Evolutionary conservation across 306 rosid genomes (phyloP).

Genomic region (Lathyrus sativus): DNA sequence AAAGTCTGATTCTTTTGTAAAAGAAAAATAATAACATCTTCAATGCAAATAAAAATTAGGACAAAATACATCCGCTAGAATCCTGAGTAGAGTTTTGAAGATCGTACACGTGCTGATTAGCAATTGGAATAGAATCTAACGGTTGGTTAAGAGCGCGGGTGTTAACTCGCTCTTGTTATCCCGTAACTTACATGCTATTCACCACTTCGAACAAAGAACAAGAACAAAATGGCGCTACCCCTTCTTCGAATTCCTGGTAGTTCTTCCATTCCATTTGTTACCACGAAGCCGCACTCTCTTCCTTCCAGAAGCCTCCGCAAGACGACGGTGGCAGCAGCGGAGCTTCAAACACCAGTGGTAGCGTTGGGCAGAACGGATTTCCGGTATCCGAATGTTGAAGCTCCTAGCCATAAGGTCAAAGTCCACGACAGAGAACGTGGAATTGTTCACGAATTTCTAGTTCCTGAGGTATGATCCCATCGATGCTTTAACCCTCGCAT

Average conservation of each 20-base stretch:
- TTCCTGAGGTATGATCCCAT: conserved; percentile 67
- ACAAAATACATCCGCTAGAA: not conserved
- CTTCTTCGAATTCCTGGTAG: conserved; percentile 51
- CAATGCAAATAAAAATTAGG: too few species aligned
- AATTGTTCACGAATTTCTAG: conserved; percentile 78
- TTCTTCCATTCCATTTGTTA: conserved; percentile 41
- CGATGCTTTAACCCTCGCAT: not conserved
- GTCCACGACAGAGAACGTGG: conserved; percentile 86
- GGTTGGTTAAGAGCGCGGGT: conserved; percentile 31
- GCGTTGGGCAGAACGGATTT: conserved; percentile 37
- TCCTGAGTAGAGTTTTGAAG: not conserved
- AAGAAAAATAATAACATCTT: too few species aligned
- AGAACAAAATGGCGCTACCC: conserved; percentile 57
- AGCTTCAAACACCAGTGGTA: conserved; percentile 57
- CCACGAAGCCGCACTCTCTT: conserved; percentile 24
- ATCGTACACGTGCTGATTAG: conserved; percentile 32
- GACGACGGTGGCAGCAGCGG: conserved; percentile 47
- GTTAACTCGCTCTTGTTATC: conserved; percentile 38
- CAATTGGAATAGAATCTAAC: conserved; percentile 39
- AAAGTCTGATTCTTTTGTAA: too few species aligned
- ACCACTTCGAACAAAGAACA: not conserved
- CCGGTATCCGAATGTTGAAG: conserved; percentile 38
- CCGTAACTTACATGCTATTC: not conserved
- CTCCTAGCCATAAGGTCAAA: conserved; percentile 77
- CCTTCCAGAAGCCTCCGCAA: conserved; percentile 49